phyloP scores from a whole-genome alignment of 1,284 basidiomycete genomes.

The Abortiporus biennis region DNA sequence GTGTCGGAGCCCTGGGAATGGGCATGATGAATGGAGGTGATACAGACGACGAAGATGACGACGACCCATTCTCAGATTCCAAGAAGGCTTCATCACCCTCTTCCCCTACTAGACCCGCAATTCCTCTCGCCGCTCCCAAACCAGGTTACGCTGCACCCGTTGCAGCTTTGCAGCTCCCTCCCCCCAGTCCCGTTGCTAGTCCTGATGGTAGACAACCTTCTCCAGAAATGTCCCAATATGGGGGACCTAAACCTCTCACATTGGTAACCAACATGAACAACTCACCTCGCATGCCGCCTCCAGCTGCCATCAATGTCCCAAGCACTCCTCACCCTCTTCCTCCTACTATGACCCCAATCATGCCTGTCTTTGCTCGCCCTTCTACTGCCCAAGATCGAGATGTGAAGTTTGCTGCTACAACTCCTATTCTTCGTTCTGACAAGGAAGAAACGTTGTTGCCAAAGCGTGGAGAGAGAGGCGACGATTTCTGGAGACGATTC shows the following conservation, averaged over 20 bases:
- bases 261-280: slow-evolving; percentile 15
- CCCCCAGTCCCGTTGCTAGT: slow-evolving; percentile 35
- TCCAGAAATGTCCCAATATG: slow-evolving; percentile 34
- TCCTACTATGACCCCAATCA: slow-evolving; percentile 71
- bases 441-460: slow-evolving; percentile 64
- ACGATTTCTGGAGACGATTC: slow-evolving; percentile 82
- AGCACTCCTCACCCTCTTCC: slow-evolving; percentile 64
- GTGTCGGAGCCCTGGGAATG: slow-evolving; percentile 45
- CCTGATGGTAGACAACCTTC: slow-evolving; percentile 29
- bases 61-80: slow-evolving; percentile 33
- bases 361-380: slow-evolving; percentile 68
- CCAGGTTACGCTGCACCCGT: slow-evolving; percentile 70
- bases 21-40: slow-evolving; percentile 43
- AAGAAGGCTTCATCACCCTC: slow-evolving; percentile 37
- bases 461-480: slow-evolving; percentile 60
- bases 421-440: slow-evolving; percentile 59
- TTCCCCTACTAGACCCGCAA: slow-evolving; percentile 27
- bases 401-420: slow-evolving; percentile 44
- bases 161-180: slow-evolving; percentile 51
- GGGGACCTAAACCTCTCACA: slow-evolving; percentile 26
- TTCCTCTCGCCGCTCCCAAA: slow-evolving; percentile 58
- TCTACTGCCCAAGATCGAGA: slow-evolving; percentile 34
- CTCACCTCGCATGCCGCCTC: slow-evolving; percentile 14
- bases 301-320: slow-evolving; percentile 28
- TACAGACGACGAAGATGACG: slow-evolving; percentile 32